phyloP scores from a whole-genome alignment of 352 stramenopile genomes.

The Phytophthora pini region DNA sequence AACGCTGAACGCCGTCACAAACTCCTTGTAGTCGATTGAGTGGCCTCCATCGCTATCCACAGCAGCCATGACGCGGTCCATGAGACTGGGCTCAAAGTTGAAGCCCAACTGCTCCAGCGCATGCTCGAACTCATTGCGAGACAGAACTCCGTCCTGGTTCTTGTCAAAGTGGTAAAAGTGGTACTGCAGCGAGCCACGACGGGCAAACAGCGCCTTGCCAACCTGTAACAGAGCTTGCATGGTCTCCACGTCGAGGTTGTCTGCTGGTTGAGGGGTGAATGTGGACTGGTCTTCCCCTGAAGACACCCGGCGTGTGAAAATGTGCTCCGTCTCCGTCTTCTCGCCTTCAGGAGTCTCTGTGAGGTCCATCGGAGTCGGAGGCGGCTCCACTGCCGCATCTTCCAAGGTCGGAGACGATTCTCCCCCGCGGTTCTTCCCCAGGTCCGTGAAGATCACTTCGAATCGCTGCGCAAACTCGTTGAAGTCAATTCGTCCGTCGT shows the following conservation, averaged over 20 bases:
- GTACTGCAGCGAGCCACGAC: slow-evolving; percentile 78
- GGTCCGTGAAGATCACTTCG: slow-evolving; percentile 91
- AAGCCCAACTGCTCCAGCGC: slow-evolving; percentile 79
- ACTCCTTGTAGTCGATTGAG: slow-evolving; percentile 94
- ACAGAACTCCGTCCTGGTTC: slow-evolving; percentile 86
- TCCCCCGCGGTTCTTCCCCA: slow-evolving; percentile 41
- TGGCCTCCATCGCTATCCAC: slow-evolving; percentile 90
- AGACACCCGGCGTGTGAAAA: slow-evolving; percentile 63
- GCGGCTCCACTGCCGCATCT: slow-evolving; percentile 8
- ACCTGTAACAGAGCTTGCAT: slow-evolving; percentile 83
- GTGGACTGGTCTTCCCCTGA: slow-evolving; percentile 66
- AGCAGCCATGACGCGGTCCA: slow-evolving; percentile 80
- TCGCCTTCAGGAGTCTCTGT: slow-evolving; percentile 21
- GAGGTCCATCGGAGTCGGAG: slow-evolving; percentile 28
- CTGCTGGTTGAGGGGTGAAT: slow-evolving; percentile 58
- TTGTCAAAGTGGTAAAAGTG: slow-evolving; percentile 88
- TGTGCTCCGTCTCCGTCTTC: slow-evolving; percentile 23
- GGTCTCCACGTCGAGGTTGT: slow-evolving; percentile 82
- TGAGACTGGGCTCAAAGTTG: slow-evolving; percentile 54
- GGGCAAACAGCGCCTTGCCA: slow-evolving; percentile 77
- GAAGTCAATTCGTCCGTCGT: slow-evolving; percentile 93
- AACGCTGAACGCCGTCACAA: slow-evolving; percentile 90
- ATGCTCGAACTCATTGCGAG: slow-evolving; percentile 76
- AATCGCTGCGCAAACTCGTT: slow-evolving; percentile 92
- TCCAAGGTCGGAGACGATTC: slow-evolving; percentile 23